phyloP scores from a whole-genome alignment of 2,329 filamentous ascomycete species.

The Bipolaris oryzae region DNA sequence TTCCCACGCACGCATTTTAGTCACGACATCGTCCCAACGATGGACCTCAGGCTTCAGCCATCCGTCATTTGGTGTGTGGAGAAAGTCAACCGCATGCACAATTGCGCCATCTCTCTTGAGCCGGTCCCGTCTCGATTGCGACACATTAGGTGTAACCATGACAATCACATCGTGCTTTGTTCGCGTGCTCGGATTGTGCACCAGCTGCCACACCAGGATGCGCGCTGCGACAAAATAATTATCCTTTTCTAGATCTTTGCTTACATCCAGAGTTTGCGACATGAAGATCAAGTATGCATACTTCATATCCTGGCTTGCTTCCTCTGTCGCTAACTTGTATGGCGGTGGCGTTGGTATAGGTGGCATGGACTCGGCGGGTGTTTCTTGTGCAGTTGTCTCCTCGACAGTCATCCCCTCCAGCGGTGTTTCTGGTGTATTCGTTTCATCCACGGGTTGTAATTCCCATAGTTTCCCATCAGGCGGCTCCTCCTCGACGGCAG shows the following conservation, averaged over 20 bases:
- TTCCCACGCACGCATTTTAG: slow-evolving; percentile 50
- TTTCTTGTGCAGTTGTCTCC: not conserved
- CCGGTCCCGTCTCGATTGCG: slow-evolving; percentile 23
- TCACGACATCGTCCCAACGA: slow-evolving; percentile 46
- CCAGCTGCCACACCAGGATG: slow-evolving; percentile 41
- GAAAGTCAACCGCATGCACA: slow-evolving; percentile 30
- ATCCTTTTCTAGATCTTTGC: slow-evolving; percentile 33
- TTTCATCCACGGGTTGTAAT: not conserved
- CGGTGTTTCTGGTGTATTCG: not conserved
- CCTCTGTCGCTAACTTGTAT: not conserved
- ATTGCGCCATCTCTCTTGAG: slow-evolving; percentile 37
- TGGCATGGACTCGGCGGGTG: not conserved
- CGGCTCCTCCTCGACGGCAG: not conserved
- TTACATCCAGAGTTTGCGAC: slow-evolving; percentile 22
- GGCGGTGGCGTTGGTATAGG: slow-evolving; percentile 1
- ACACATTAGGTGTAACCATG: slow-evolving; percentile 34
- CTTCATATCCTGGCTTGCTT: not conserved
- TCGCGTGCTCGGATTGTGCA: slow-evolving; percentile 33
- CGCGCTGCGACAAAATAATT: slow-evolving; percentile 37
- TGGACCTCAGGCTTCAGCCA: slow-evolving; percentile 23
- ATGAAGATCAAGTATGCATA: slow-evolving; percentile 37
- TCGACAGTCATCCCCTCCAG: not conserved
- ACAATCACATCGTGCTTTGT: slow-evolving; percentile 35
- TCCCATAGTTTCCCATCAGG: not conserved
- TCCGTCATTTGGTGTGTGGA: slow-evolving; percentile 22